Evolutionary conservation across 768 basidiomycete species (phyloP), one percentile per base, ranked within the genome.

Genomic region (Suillus subluteus): DNA sequence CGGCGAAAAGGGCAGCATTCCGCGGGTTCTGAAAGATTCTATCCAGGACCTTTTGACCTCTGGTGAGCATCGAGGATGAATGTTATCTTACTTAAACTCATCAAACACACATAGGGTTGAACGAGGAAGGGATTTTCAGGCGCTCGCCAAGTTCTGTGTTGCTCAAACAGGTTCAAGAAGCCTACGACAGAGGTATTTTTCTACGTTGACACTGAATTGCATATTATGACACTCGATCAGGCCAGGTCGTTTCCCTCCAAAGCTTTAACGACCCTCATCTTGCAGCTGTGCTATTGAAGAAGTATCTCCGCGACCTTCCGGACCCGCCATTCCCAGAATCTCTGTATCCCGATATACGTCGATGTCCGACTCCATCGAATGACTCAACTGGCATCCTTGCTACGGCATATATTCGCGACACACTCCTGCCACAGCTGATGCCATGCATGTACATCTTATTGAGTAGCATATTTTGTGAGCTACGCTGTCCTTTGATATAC

Each of bases 231-330:
- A 43, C 68, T 61, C 7, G 44, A 61, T 6, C 64, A 91, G 91
- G 91, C 15, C 87, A 94, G 68, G 88, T 94, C 1, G 90, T 96
- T 12, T 92, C 91, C 1, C 78, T 96, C 52, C 80, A 86, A n/a
- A 88, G 83, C 2, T 95, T 92, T 72, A 84, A 82, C 0, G 93
- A 95, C 71, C 89, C 92, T 7, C 84, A 92, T 75, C 83, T 96
- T 1, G 91, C 92, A 4, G 92, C 94, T 11, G 94, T 95, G 1
- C 82, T 96, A 43, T 79, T 96, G 64, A 95, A 96, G 81, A 94
- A 93, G 74, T 95, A 91, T 73, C 78, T 96, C 32, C 86, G 92
- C 44, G 92, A 94, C 75, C 80, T 96, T 2, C 92, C 92, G 2
- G 83, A 87, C 62, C 91, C 94, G 4, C 78, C 92, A n/a, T 92